Percentiles rank a stretch among this genome's conserved stretches.
phyloP scores from a whole-genome alignment of 345 rosid genomes.

The Euclidium syriacum region DNA sequence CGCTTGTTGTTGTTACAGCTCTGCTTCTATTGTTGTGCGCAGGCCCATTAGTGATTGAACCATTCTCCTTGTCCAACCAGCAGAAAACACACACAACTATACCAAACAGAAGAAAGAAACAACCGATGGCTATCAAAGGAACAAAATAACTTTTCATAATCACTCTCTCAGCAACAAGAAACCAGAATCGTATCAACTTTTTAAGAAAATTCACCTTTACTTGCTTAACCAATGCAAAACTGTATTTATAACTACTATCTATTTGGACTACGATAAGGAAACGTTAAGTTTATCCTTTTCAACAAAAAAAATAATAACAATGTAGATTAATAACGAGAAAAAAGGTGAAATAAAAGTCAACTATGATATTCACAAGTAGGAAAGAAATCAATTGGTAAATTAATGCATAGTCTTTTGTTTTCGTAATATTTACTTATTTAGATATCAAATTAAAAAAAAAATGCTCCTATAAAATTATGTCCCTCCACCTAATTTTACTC shows the following conservation, averaged over 20 bases:
- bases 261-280: neutral
- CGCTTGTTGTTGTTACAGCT: neutral
- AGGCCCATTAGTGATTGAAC: neutral
- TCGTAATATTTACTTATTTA: no score
- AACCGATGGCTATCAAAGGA: neutral
- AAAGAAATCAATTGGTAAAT: no score
- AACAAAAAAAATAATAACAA: neutral
- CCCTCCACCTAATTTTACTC: no score
- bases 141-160: neutral
- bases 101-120: neutral
- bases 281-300: no score
- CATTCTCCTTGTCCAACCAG: neutral
- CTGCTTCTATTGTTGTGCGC: conserved; percentile 12
- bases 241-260: conserved; percentile 14
- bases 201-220: neutral
- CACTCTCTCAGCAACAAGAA: conserved; percentile 1
- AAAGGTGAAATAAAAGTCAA: no score
- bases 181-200: neutral
- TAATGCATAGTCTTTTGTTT: no score
- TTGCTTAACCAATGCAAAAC: neutral
- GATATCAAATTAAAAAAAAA: no score
- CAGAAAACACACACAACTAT: neutral
- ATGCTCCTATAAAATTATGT: no score
- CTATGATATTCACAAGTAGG: no score
- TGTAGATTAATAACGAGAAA: no score